A percentile compares a stretch with the other conserved stretches of the same genome.
These are phyloP conservation scores for Acanthamoeba lenticulata DNA, from an alignment of 208 protist genomes.

Conservation along the genomic window DNA sequence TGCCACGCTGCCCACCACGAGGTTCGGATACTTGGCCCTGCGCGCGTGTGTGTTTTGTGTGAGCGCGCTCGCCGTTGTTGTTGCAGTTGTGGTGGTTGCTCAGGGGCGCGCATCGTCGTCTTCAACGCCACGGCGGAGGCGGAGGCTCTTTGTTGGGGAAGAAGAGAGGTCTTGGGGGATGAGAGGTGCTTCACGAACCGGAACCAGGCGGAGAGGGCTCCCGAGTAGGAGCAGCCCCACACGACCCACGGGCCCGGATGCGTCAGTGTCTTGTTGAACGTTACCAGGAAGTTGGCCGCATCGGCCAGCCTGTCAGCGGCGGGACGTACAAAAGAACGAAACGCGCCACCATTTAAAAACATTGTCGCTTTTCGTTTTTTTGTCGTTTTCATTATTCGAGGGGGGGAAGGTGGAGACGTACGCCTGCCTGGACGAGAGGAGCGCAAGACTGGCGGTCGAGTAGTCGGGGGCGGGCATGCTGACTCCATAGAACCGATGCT, in stretches of 20 bases:
- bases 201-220: constrained; percentile 60
- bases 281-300: constrained; percentile 58
- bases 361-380: too few relatives aligned
- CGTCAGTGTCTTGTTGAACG: constrained; percentile 24
- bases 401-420: background rate
- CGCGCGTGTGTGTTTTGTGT: background rate
- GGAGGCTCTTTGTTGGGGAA: background rate
- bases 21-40: constrained; percentile 63
- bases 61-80: background rate
- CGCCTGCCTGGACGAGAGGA: constrained; percentile 77
- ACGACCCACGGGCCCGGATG: constrained; percentile 38
- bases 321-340: too few relatives aligned
- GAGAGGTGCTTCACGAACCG: background rate
- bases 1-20: constrained; percentile 25
- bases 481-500: constrained; percentile 83
- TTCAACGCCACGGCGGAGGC: too few relatives aligned
- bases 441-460: constrained; percentile 73
- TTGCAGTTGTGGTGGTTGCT: background rate
- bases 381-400: too few relatives aligned
- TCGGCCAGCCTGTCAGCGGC: constrained; percentile 18
- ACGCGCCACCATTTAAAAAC: too few relatives aligned
- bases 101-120: too few relatives aligned
- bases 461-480: constrained; percentile 60
- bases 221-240: constrained; percentile 63
- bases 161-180: background rate